Conservation (phyloP, 176 grass and related monocot species). For the Hordeum marinum region DNA sequence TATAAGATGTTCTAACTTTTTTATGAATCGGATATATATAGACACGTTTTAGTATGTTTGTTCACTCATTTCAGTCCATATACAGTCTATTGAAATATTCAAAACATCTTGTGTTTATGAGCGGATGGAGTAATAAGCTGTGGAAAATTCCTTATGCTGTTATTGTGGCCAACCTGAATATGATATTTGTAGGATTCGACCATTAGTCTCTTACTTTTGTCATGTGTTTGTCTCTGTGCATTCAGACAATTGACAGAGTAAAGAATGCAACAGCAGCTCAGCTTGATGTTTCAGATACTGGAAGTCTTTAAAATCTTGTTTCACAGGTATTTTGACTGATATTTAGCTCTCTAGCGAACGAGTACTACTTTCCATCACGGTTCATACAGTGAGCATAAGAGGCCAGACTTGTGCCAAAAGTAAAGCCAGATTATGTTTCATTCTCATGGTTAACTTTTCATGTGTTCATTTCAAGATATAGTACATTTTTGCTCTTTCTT, state of each 20-base stretch:
- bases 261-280: slow-evolving; percentile 71
- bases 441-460: not conserved
- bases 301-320: slow-evolving; percentile 63
- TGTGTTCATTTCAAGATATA: not conserved
- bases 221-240: slow-evolving; percentile 24
- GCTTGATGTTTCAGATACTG: slow-evolving; percentile 66
- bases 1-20: no score
- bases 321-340: slow-evolving; percentile 50
- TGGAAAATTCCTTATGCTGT: not conserved
- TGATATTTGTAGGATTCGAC: not conserved
- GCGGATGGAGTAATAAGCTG: not conserved
- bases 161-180: not conserved
- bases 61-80: no score
- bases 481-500: not conserved
- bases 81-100: no score
- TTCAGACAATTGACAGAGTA: slow-evolving; percentile 75
- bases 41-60: no score
- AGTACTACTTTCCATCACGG: not conserved
- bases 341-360: not conserved
- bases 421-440: not conserved
- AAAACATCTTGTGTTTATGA: no score
- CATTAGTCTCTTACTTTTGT: not conserved
- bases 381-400: slow-evolving; percentile 10
- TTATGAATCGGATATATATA: no score
- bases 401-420: not conserved